These are phyloP conservation scores for Backusella luteola DNA, from an alignment of 192 early-diverging fungal genomes.

Conservation along the genomic window DNA sequence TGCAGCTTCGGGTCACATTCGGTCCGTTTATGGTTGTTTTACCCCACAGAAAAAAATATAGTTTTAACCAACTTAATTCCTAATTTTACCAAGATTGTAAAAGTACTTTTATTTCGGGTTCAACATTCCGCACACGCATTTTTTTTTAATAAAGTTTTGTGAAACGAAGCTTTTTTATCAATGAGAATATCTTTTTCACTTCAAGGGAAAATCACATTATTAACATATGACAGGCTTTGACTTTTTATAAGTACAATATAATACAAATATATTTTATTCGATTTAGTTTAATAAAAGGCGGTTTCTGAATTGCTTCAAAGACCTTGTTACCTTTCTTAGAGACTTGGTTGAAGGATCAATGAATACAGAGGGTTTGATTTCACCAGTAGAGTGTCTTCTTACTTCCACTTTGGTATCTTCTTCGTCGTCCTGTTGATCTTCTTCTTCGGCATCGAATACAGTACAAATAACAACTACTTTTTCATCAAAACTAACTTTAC, in stretches of 20 bases:
- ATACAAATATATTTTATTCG: neutral
- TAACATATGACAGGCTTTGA: neutral
- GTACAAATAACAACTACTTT: slow-evolving; percentile 16
- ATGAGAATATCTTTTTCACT: no score
- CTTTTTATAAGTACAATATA: neutral
- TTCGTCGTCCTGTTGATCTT: neutral
- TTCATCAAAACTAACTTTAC: slow-evolving; percentile 19
- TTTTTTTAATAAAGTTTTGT: no score
- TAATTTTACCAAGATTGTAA: no score
- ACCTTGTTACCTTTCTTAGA: slow-evolving; percentile 4
- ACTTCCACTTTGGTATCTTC: neutral
- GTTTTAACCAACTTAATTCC: no score
- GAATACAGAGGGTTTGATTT: slow-evolving; percentile 9
- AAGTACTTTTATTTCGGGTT: no score
- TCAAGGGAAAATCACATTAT: neutral
- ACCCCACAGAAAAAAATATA: no score
- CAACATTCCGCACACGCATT: no score
- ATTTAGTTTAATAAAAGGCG: slow-evolving; percentile 9
- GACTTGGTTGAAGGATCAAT: neutral
- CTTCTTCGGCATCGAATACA: slow-evolving; percentile 9
- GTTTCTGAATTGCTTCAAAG: slow-evolving; percentile 12
- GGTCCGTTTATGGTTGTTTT: no score
- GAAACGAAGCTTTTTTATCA: no score
- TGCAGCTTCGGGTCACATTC: no score
- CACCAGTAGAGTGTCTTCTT: slow-evolving; percentile 17